These are phyloP conservation scores for Aureobasidium namibiae DNA, from an alignment of 2,329 filamentous ascomycete species.

Conservation along the genomic window DNA sequence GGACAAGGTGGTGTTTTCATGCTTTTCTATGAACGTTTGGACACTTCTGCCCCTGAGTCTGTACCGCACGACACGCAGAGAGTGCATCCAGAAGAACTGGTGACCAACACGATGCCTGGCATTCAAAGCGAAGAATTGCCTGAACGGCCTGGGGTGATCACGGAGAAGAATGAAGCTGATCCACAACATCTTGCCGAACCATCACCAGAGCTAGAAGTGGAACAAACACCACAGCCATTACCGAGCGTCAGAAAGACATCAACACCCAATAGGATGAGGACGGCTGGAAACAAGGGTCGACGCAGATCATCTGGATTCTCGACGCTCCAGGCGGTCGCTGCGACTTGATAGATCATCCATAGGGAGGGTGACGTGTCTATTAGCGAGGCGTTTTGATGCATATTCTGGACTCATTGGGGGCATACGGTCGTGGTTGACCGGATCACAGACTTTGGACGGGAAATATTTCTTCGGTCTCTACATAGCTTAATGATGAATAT, in stretches of 20 bases:
- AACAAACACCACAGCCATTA: not conserved
- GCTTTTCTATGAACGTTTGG: constrained; percentile 77
- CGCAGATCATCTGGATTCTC: not conserved
- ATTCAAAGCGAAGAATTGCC: not conserved
- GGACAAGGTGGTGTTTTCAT: constrained; percentile 82
- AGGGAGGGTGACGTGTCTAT: not conserved
- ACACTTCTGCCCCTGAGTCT: not conserved
- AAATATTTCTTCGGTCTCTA: not conserved
- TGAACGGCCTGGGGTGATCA: not conserved
- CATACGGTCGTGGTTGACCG: not conserved
- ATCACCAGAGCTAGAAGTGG: not conserved
- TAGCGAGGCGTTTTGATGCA: constrained; percentile 10
- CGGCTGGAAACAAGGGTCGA: not conserved
- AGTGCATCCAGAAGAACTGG: not conserved
- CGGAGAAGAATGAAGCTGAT: not conserved
- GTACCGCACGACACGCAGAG: not conserved
- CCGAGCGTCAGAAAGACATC: not conserved
- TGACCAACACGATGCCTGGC: not conserved
- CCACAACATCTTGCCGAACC: not conserved
- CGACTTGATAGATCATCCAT: not conserved
- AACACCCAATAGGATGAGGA: constrained; percentile 6
- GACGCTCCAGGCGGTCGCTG: constrained; percentile 1
- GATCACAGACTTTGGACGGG: not conserved
- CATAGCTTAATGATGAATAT: not conserved
- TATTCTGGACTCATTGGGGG: not conserved